Evolutionary conservation across 2,329 filamentous ascomycete genomes (phyloP).

Genomic region (Paecilomyces sp.): DNA sequence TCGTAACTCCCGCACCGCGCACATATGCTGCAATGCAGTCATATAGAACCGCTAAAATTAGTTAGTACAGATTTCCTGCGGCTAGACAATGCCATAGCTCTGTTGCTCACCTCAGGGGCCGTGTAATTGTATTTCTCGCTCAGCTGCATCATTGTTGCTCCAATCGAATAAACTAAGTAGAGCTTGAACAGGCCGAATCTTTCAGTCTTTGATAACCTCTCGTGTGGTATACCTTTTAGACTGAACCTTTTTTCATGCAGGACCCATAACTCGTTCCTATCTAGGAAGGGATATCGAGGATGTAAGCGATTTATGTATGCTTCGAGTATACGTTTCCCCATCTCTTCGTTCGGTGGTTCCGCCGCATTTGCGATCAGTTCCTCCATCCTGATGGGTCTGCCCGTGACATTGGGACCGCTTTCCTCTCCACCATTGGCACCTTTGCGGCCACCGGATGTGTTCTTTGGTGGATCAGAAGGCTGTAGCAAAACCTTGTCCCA

Average conservation of each 20-base stretch:
- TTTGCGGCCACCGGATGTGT: constrained; percentile 11
- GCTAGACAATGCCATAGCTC: neutral
- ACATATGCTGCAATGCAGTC: constrained; percentile 43
- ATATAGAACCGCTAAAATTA: constrained; percentile 41
- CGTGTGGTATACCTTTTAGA: constrained; percentile 27
- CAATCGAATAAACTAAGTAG: constrained; percentile 48
- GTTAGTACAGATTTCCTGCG: constrained; percentile 1
- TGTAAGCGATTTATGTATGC: constrained; percentile 42
- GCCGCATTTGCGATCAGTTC: constrained; percentile 37
- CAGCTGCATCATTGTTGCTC: constrained; percentile 42
- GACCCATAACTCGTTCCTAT: constrained; percentile 39
- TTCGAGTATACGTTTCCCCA: constrained; percentile 38
- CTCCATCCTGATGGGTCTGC: constrained; percentile 28
- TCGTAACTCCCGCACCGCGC: constrained; percentile 42
- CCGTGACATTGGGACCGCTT: constrained; percentile 10
- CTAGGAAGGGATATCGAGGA: constrained; percentile 44
- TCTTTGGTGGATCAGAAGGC: constrained; percentile 11
- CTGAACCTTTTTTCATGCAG: constrained; percentile 37
- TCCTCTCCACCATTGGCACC: constrained; percentile 1
- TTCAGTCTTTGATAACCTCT: constrained; percentile 25
- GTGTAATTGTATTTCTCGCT: constrained; percentile 41
- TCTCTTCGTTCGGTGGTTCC: constrained; percentile 41
- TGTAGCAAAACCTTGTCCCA: constrained; percentile 44
- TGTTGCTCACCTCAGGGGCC: constrained; percentile 31
- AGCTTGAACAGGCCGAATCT: constrained; percentile 45